Evolutionary conservation across 78 protist species (phyloP).

Genomic region (Dictyostelium firmibasis): DNA sequence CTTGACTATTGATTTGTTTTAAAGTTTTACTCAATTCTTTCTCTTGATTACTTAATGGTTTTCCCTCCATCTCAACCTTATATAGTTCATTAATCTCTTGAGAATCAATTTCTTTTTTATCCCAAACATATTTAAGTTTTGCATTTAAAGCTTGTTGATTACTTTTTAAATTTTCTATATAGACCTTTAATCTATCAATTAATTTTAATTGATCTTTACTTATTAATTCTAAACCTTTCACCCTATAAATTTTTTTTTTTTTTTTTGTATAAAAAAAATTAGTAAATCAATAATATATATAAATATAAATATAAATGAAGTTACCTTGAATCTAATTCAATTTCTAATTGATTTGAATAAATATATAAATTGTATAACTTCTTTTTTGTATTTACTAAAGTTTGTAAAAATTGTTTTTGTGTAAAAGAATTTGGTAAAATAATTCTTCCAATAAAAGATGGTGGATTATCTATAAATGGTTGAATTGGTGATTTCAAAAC

Average conservation of each 20-base stretch:
- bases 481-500: background rate
- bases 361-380: background rate
- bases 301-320: too few relatives aligned
- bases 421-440: background rate
- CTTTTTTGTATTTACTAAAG: background rate
- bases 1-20: background rate
- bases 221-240: slow-evolving; percentile 21
- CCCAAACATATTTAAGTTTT: background rate
- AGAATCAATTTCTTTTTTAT: background rate
- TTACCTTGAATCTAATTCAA: background rate
- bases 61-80: background rate
- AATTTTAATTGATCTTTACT: slow-evolving; percentile 8
- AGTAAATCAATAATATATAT: too few relatives aligned
- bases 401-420: background rate
- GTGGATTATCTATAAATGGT: background rate
- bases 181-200: background rate
- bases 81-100: background rate
- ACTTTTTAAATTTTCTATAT: background rate
- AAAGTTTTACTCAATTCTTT: background rate
- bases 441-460: background rate
- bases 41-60: slow-evolving; percentile 30
- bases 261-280: background rate
- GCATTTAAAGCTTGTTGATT: slow-evolving; percentile 7
- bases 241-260: background rate
- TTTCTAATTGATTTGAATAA: slow-evolving; percentile 15